Evolutionary conservation across 1,139 yeast species (phyloP), one percentile per base, ranked within the genome.

Genomic region (Geotrichum citri-aurantii): DNA sequence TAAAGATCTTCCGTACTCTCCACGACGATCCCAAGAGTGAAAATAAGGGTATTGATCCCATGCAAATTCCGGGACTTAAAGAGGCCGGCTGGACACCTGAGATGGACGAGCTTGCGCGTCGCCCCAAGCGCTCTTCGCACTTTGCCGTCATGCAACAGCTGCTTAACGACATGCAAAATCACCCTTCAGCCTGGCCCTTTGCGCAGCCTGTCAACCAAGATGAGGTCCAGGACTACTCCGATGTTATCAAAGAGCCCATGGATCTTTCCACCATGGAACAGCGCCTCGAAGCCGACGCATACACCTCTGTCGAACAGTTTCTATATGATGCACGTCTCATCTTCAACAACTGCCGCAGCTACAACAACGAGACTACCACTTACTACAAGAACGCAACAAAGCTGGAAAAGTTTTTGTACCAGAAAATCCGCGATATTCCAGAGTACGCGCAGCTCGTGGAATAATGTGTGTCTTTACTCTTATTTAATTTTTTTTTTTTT

Each of bases 171-270:
- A 74, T 93, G 76, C 95, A 89, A 68, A 90, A 88, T 70, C 96
- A 93, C 71, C 95, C 98, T 0, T 88, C 97, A 1, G 95, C 98
- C n/a, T 93, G 99, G 99, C 99, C 99, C 31, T 95, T 95, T 73
- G 83, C 92, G 37, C 87, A 84, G 59, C 97, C 99, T 0, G 99
- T 95, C 17, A 90, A 87, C 71, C 84, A 83, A 68, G 96, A 90
- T 54, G 99, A 95, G 69, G 99, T 95, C 17, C 91, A 96, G 0
- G 99, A 95, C 72, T 95, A 95, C 71, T 93, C 93, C 71, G 96
- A 90, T 66, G 95, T 93, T 33, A 93, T 93, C 63, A 91, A 92
- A 69, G 98, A 93, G 71, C 99, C 99, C n/a, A 95, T 95, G 99
- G 63, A 58, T 26, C 50, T 60, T 59, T 84, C 95, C 29, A 91